Evolutionary conservation across 305 asterid species (phyloP).

Genomic region (Petunia hybrid): DNA sequence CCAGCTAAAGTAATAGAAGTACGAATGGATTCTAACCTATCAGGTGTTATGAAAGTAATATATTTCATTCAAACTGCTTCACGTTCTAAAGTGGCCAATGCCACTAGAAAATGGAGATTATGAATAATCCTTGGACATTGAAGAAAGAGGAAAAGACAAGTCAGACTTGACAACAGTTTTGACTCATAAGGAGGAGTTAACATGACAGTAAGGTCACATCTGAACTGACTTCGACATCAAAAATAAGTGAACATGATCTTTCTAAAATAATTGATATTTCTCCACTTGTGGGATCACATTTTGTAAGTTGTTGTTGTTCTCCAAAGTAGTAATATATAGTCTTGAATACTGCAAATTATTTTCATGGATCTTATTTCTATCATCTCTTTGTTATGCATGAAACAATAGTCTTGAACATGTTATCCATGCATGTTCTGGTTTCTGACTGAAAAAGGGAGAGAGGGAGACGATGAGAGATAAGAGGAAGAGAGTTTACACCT

Average conservation of each 20-base stretch:
- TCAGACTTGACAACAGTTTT: slow-evolving; percentile 21
- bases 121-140: slow-evolving; percentile 9
- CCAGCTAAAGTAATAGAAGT: neutral
- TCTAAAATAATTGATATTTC: slow-evolving; percentile 19
- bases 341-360: slow-evolving; percentile 18
- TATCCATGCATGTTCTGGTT: neutral
- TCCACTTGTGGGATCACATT: neutral
- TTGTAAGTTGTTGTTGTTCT: no score
- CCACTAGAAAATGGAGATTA: slow-evolving; percentile 12
- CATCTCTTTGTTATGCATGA: slow-evolving; percentile 21
- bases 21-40: neutral
- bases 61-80: slow-evolving; percentile 13
- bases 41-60: neutral
- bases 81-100: neutral
- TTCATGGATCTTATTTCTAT: slow-evolving; percentile 15
- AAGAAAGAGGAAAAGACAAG: slow-evolving; percentile 16
- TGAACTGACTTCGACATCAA: slow-evolving; percentile 15
- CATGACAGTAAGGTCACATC: slow-evolving; percentile 20
- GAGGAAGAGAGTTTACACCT: slow-evolving; percentile 62
- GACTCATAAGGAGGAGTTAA: neutral
- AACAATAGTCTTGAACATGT: slow-evolving; percentile 12
- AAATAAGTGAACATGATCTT: slow-evolving; percentile 6
- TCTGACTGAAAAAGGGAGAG: neutral
- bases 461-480: slow-evolving; percentile 4
- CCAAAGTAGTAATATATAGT: neutral